phyloP scores from a whole-genome alignment of 805 yeast genomes.

The Candida montana region DNA sequence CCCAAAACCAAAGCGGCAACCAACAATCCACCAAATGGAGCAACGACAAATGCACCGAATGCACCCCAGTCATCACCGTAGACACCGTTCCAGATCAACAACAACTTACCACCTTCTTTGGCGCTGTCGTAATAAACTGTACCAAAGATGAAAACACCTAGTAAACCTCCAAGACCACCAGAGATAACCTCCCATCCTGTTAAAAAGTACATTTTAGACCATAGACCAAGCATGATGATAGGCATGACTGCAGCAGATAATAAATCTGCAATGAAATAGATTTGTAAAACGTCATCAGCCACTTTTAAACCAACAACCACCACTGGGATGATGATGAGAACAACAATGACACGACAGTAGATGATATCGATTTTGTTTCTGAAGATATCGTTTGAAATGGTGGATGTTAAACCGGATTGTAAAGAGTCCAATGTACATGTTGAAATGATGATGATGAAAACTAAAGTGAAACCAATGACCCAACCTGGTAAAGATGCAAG shows the following conservation, averaged over 20 bases:
- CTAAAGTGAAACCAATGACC: conserved; percentile 79
- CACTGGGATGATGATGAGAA: conserved; percentile 78
- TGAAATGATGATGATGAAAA: conserved; percentile 67
- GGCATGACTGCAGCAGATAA: conserved; percentile 87
- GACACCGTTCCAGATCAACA: conserved; percentile 75
- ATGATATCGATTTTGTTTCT: conserved; percentile 68
- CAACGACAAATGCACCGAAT: conserved; percentile 89
- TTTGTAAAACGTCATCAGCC: conserved; percentile 78
- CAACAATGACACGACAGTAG: conserved; percentile 66
- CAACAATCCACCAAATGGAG: conserved; percentile 75
- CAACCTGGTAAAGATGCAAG: conserved; percentile 73
- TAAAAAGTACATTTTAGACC: conserved; percentile 59
- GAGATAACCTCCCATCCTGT: conserved; percentile 76
- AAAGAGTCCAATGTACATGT: conserved; percentile 87
- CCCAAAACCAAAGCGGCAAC: conserved; percentile 49
- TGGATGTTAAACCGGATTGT: conserved; percentile 83
- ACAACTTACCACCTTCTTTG: conserved; percentile 66
- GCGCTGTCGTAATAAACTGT: conserved; percentile 71
- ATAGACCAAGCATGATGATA: conserved; percentile 72
- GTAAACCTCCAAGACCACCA: conserved; percentile 79
- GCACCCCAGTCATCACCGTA: conserved; percentile 87
- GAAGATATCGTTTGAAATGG: conserved; percentile 85
- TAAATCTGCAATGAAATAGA: conserved; percentile 86
- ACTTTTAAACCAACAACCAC: conserved; percentile 78
- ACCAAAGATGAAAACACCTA: conserved; percentile 81